Evolutionary conservation across 2,329 filamentous ascomycete genomes (phyloP).

Genomic region (Fusarium goolgardi): DNA sequence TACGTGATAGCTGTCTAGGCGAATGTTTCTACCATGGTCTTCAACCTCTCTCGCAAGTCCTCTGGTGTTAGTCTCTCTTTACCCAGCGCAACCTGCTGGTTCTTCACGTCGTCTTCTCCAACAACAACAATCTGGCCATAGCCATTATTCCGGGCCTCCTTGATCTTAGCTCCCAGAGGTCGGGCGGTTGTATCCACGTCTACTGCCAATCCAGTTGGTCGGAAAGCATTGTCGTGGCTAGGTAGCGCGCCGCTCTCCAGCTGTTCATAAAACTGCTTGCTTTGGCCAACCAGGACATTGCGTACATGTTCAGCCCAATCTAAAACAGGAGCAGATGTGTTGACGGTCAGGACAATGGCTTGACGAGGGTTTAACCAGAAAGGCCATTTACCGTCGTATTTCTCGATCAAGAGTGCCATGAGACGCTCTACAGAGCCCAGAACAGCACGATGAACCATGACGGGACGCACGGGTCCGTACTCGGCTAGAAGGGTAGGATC

Average conservation of each 20-base stretch:
- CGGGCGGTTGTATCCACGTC: constrained; percentile 75
- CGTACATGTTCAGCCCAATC: constrained; percentile 61
- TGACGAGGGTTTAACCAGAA: constrained; percentile 91
- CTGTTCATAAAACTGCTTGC: constrained; percentile 49
- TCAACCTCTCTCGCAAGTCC: constrained; percentile 60
- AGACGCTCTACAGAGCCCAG: constrained; percentile 86
- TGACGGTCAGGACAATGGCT: constrained; percentile 78
- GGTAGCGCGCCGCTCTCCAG: constrained; percentile 48
- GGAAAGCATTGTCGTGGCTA: constrained; percentile 58
- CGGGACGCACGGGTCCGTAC: constrained; percentile 73
- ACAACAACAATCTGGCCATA: constrained; percentile 81
- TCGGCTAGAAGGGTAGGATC: constrained; percentile 61
- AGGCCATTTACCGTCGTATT: constrained; percentile 82
- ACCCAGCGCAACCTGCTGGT: constrained; percentile 62
- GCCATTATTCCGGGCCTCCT: constrained; percentile 75
- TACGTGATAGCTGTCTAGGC: constrained; percentile 51
- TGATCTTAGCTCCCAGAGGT: constrained; percentile 75
- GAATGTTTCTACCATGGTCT: constrained; percentile 60
- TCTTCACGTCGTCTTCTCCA: constrained; percentile 72
- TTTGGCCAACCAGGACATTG: constrained; percentile 63
- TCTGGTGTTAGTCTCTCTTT: constrained; percentile 58
- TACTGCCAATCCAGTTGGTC: constrained; percentile 72
- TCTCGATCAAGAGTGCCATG: constrained; percentile 86
- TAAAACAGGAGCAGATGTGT: constrained; percentile 67
- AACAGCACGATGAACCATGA: constrained; percentile 87